Base-by-base conservation (phyloP, 1,284 basidiomycete genomes). In the Volvariella surrecta region DNA sequence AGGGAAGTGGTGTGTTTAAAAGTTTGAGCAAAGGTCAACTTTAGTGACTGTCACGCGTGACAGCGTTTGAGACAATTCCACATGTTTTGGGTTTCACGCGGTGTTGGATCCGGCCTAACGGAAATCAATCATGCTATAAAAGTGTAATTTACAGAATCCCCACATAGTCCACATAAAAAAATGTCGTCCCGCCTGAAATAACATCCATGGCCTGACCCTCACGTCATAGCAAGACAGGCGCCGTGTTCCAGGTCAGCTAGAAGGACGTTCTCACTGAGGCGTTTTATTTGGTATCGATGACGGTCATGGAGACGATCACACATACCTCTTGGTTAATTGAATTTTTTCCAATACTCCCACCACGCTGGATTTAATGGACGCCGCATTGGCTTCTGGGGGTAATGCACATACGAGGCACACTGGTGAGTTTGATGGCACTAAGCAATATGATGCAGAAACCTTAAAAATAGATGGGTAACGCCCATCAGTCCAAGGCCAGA, bases 351-450 rank as follows among this genome's bases (percentile, higher is more conserved):
- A 59, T 10, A 69, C 63, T 34, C 68, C 63, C 13, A 68, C 57
- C 1, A 68, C 68, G 13, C 66, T 63, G 10, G 62, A 56, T 50
- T 70, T 69, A 37, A 68, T 58, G 45, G 62, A 64, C 31, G 60
- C 65, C 17, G 63, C 62, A 48, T 64, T 63, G 18, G 64, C 52
- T 24, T 67, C 65, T 15, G 67, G 64, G 15, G 67, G 68, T 16
- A 71, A 55, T 24, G 67, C 74, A 50, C 69, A 78, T 32, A 80
- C 67, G 40, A 80, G 59, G 50, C 76, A 79, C 38, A 77, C 55
- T 2, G 75, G 67, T 37, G 72, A 74, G 56, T 67, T 71, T n/a
- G 78, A 76, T 11, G 79, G 79, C n/a, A 73, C 67, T 28, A 83
- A 65, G 13, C 67, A 68, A 54, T 83, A 82, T 0, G 76, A 75